Percentiles rank a stretch among this genome's conserved stretches.
phyloP scores from a whole-genome alignment of 2,329 filamentous ascomycete species.

The Elsinoe fawcettii region DNA sequence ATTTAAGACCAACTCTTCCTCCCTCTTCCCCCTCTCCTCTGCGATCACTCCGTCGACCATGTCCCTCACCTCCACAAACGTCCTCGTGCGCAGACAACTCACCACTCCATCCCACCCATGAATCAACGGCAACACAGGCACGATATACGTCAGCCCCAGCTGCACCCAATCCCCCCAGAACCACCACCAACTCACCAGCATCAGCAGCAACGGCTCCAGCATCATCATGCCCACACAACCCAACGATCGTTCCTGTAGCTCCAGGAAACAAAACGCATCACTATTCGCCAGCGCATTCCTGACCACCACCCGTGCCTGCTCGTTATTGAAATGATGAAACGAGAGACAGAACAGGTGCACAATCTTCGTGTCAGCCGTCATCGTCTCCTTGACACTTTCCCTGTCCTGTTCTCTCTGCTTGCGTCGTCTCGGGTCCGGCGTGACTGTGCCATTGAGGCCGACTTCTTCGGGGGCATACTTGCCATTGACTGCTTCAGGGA shows the following conservation, averaged over 20 bases:
- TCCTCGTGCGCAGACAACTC: constrained; percentile 60
- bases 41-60: constrained; percentile 42
- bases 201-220: constrained; percentile 35
- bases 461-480: not conserved
- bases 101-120: constrained; percentile 62
- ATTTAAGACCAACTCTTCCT: constrained; percentile 25
- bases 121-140: constrained; percentile 61
- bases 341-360: constrained; percentile 66
- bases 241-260: constrained; percentile 57
- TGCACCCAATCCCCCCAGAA: constrained; percentile 47
- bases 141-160: constrained; percentile 57
- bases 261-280: constrained; percentile 63
- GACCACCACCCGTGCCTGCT: constrained; percentile 53
- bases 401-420: not conserved
- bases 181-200: constrained; percentile 48
- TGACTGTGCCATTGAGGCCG: not conserved
- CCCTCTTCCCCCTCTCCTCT: constrained; percentile 35
- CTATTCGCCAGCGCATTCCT: constrained; percentile 56
- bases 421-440: not conserved
- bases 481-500: not conserved
- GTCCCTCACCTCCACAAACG: constrained; percentile 54
- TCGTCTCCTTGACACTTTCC: not conserved
- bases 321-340: constrained; percentile 70
- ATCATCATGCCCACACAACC: constrained; percentile 28
- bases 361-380: constrained; percentile 31